phyloP scores from a whole-genome alignment of 495 filamentous ascomycete genomes.

The Neurospora africana region DNA sequence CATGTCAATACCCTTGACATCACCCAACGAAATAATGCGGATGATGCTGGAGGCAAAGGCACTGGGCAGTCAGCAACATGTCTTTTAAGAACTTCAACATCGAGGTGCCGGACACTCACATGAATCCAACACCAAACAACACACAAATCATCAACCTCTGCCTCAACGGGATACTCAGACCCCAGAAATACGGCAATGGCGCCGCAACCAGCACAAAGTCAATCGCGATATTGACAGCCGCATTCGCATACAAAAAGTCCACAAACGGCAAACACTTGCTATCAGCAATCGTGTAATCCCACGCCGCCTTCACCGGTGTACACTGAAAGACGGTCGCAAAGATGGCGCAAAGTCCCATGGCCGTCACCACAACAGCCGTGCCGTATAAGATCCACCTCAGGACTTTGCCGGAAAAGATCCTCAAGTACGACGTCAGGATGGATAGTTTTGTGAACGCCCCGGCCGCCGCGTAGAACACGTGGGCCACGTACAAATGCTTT shows the following conservation, averaged over 20 bases:
- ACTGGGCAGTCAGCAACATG: conserved; percentile 1
- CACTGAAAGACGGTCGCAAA: conserved; percentile 40
- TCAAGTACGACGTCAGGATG: conserved; percentile 21
- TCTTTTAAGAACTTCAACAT: neutral
- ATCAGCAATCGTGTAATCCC: conserved; percentile 25
- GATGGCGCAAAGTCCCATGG: conserved; percentile 29
- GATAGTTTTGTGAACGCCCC: conserved; percentile 21
- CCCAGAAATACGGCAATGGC: conserved; percentile 34
- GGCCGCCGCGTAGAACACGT: conserved; percentile 18
- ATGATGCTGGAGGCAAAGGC: conserved; percentile 19
- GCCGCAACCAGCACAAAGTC: conserved; percentile 36
- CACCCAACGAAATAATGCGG: conserved; percentile 8
- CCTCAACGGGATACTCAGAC: conserved; percentile 17
- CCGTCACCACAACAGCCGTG: conserved; percentile 20
- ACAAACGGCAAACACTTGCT: conserved; percentile 33
- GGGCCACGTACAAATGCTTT: conserved; percentile 17
- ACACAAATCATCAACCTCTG: conserved; percentile 16
- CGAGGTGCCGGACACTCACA: conserved; percentile 8
- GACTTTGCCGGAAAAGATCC: conserved; percentile 15
- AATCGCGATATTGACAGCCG: conserved; percentile 33
- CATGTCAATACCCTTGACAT: conserved; percentile 16
- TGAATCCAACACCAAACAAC: conserved; percentile 17
- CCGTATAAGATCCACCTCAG: conserved; percentile 13
- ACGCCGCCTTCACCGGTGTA: conserved; percentile 31
- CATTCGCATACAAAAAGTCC: conserved; percentile 33